Percentiles rank a stretch among this genome's conserved stretches.
Evolutionary conservation across 176 grass and related monocot species (phyloP).

Genomic region (Aegilops bicornis): DNA sequence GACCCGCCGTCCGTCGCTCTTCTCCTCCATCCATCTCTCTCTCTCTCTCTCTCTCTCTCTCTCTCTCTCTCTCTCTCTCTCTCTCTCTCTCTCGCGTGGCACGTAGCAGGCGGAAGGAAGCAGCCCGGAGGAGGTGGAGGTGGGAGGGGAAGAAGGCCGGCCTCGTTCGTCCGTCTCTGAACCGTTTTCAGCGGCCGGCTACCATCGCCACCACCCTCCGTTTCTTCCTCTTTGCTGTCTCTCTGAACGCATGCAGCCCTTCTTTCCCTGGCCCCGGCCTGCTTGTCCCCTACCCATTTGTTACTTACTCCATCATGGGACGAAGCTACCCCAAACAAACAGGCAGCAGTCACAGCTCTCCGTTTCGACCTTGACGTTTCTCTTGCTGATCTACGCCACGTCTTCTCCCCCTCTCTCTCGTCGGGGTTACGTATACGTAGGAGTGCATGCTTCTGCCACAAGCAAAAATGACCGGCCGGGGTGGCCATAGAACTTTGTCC

Average conservation of each 20-base stretch:
- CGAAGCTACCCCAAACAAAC: no score
- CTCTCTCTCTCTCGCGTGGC: neutral
- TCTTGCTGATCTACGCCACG: no score
- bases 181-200: neutral
- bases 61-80: neutral
- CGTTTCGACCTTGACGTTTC: neutral
- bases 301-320: no score
- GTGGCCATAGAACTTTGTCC: neutral
- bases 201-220: neutral
- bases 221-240: neutral
- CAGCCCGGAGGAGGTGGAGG: constrained; percentile 16
- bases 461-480: constrained; percentile 10
- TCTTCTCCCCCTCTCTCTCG: neutral
- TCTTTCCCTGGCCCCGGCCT: neutral
- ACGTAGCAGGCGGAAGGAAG: neutral
- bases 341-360: neutral
- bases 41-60: no score
- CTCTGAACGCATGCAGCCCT: neutral
- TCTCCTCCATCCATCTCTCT: neutral
- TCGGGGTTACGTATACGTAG: neutral
- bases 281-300: neutral
- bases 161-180: neutral
- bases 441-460: constrained; percentile 16
- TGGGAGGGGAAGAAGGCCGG: neutral
- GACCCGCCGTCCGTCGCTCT: neutral